Conservation (phyloP, 495 filamentous ascomycete species). For the Lentithecium fluviatile region DNA sequence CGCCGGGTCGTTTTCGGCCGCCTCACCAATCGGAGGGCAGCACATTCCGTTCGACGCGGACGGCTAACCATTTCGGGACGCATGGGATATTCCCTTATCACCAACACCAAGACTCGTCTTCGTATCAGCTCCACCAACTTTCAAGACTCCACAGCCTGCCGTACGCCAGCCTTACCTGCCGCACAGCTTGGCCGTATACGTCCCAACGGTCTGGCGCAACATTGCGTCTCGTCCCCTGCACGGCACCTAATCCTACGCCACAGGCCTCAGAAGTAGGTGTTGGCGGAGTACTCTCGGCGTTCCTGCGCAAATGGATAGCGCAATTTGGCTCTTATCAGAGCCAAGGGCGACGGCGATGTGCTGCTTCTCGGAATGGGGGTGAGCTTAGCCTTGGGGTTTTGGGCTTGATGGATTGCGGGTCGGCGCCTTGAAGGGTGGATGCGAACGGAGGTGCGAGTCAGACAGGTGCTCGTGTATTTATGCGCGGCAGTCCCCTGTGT, state of each 20-base stretch:
- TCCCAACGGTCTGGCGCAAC: constrained; percentile 1
- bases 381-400: background rate
- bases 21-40: background rate
- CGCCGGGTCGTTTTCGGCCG: background rate
- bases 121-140: constrained; percentile 17
- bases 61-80: background rate
- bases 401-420: too few relatives aligned
- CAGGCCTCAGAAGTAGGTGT: background rate
- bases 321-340: constrained; percentile 22
- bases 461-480: too few relatives aligned
- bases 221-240: background rate
- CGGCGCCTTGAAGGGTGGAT: too few relatives aligned
- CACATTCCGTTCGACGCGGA: background rate
- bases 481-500: background rate
- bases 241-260: background rate
- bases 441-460: too few relatives aligned
- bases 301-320: background rate
- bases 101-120: constrained; percentile 17
- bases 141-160: background rate
- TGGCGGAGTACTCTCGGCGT: background rate
- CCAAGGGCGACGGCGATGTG: constrained; percentile 18
- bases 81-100: constrained; percentile 18
- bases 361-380: background rate
- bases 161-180: background rate
- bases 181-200: constrained; percentile 16